Conservation (phyloP, 75 land plant species). For the Sequoia sempervirens region DNA sequence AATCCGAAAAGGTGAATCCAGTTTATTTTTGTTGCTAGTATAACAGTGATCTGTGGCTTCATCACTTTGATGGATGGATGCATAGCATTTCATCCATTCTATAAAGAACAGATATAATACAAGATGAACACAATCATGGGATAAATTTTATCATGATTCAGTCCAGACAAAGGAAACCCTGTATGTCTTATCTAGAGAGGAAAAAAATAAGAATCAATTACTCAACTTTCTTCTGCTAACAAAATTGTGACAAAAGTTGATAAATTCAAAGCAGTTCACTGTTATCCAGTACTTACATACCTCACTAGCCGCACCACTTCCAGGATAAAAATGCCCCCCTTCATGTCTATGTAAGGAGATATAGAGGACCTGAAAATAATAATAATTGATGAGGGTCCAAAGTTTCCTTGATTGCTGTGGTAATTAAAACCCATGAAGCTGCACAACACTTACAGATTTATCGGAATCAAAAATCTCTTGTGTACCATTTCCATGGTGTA, state of each 20-base stretch:
- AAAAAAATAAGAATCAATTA: not conserved
- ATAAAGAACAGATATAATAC: not conserved
- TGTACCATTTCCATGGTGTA: conserved; percentile 99
- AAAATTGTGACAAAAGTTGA: not conserved
- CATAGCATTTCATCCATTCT: not conserved
- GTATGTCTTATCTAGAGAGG: not conserved
- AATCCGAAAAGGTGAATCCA: not conserved
- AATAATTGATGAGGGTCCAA: not conserved
- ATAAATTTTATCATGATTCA: not conserved
- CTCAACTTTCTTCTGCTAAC: not conserved
- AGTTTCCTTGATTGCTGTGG: not conserved
- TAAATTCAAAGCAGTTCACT: not conserved
- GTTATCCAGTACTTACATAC: conserved; percentile 24
- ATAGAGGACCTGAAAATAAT: conserved; percentile 44
- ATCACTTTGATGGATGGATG: not conserved
- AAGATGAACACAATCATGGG: not conserved
- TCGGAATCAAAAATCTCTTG: conserved; percentile 89
- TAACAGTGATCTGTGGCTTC: not conserved
- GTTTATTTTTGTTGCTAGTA: not conserved
- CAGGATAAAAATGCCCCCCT: conserved; percentile 75
- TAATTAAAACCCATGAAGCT: not conserved
- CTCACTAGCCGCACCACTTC: conserved; percentile 83
- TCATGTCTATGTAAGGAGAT: conserved; percentile 79
- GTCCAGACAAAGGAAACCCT: not conserved
- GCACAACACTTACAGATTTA: conserved; percentile 49